Conservation (phyloP, 2,329 filamentous ascomycete species). For the Neonectria punicea region DNA sequence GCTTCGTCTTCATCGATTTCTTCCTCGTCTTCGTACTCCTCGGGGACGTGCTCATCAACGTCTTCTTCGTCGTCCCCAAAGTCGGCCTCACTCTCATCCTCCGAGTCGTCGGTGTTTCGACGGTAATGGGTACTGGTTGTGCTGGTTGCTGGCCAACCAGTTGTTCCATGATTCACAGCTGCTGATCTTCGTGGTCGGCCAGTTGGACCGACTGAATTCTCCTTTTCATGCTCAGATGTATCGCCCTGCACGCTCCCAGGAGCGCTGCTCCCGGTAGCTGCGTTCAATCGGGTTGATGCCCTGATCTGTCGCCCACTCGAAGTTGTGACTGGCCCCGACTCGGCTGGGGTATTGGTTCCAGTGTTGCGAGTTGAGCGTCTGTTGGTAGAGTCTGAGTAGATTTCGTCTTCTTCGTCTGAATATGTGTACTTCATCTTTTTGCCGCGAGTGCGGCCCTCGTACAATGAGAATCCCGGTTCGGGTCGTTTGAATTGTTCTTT, state of each 20-base stretch:
- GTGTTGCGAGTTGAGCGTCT: constrained; percentile 81
- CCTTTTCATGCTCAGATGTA: constrained; percentile 52
- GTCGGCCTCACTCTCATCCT: constrained; percentile 79
- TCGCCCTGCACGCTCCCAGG: constrained; percentile 59
- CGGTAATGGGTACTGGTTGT: constrained; percentile 47
- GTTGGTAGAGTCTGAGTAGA: constrained; percentile 71
- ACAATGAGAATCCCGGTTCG: constrained; percentile 89
- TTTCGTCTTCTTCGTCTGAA: constrained; percentile 85
- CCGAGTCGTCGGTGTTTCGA: constrained; percentile 59
- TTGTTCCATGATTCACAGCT: constrained; percentile 60
- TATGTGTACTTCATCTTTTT: constrained; percentile 98
- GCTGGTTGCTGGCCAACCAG: constrained; percentile 55
- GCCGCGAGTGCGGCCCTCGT: constrained; percentile 94
- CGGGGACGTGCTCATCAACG: constrained; percentile 72
- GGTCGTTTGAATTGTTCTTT: constrained; percentile 89
- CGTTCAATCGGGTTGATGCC: constrained; percentile 73
- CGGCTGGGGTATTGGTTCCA: constrained; percentile 76
- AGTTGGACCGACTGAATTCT: constrained; percentile 53
- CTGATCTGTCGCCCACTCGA: constrained; percentile 88
- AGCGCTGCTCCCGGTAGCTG: constrained; percentile 64
- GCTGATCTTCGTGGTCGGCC: constrained; percentile 64
- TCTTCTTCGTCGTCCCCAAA: constrained; percentile 81
- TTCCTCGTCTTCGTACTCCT: constrained; percentile 69
- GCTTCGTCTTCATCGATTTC: constrained; percentile 67
- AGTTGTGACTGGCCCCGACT: constrained; percentile 74